A percentile compares a stretch with the other conserved stretches of the same genome.
Conservation (phyloP, 2,329 filamentous ascomycete species). For the Botrytis byssoidea region DNA sequence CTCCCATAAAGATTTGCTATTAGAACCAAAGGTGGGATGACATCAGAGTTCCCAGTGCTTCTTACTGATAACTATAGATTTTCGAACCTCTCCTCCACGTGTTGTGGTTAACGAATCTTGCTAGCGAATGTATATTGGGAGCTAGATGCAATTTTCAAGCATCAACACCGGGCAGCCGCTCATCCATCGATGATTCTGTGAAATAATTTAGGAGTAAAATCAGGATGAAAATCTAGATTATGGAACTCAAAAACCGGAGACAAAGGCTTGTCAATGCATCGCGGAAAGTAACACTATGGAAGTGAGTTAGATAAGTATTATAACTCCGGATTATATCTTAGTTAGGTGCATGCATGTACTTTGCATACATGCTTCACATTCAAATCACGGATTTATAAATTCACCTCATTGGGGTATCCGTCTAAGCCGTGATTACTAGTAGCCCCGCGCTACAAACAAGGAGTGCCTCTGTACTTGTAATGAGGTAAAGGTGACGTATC, state of each 20-base stretch:
- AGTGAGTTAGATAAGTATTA: neutral
- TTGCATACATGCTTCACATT: neutral
- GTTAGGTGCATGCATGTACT: neutral
- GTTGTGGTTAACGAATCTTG: neutral
- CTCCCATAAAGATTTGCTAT: neutral
- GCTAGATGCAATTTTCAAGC: neutral
- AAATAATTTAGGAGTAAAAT: neutral
- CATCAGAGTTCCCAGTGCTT: neutral
- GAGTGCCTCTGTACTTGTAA: neutral
- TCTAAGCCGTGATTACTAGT: neutral
- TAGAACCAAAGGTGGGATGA: neutral
- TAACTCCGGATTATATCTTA: neutral
- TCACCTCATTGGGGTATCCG: neutral
- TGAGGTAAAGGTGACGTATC: neutral
- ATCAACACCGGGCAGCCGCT: neutral
- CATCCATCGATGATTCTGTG: neutral
- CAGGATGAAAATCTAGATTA: neutral
- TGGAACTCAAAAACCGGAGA: neutral
- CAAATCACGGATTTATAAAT: neutral
- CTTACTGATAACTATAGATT: neutral
- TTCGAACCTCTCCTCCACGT: neutral
- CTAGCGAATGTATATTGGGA: neutral
- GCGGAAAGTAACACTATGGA: neutral
- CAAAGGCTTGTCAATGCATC: neutral
- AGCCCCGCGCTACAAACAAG: neutral